A percentile compares a stretch with the other conserved stretches of the same genome.
Conservation (phyloP, 1,284 basidiomycete species). For the Ganoderma meredithae region DNA sequence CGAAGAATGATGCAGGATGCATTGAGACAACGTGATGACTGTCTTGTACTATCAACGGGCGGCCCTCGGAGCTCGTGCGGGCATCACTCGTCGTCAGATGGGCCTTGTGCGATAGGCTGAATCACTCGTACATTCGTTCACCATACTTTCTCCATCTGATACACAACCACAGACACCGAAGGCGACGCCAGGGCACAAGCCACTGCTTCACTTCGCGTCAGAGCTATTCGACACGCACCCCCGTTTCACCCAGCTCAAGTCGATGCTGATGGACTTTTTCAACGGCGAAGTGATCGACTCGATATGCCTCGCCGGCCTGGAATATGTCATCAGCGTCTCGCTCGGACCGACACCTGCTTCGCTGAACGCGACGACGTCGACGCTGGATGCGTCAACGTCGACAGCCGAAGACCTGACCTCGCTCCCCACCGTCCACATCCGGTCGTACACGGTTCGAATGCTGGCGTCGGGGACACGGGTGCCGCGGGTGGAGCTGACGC, state of each 20-base stretch:
- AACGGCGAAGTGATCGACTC: constrained; percentile 87
- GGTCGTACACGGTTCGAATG: constrained; percentile 84
- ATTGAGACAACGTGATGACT: too few species aligned
- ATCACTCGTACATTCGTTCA: neutral
- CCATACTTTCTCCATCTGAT: neutral
- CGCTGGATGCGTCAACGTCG: constrained; percentile 32
- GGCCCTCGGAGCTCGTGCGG: too few species aligned
- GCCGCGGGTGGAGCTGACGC: constrained; percentile 83
- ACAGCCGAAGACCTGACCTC: constrained; percentile 49
- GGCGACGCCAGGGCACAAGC: constrained; percentile 90
- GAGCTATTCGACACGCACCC: constrained; percentile 94
- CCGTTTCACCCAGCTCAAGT: constrained; percentile 92
- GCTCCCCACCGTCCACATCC: constrained; percentile 87
- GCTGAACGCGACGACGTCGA: constrained; percentile 50
- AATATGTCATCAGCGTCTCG: constrained; percentile 91
- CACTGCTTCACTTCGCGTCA: constrained; percentile 95
- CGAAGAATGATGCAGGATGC: neutral
- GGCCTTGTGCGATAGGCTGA: neutral
- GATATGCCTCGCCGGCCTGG: constrained; percentile 86
- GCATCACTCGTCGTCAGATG: too few species aligned
- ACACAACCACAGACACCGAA: constrained; percentile 73
- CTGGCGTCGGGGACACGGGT: constrained; percentile 80
- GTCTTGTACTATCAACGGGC: too few species aligned
- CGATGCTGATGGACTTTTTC: constrained; percentile 90
- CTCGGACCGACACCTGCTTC: constrained; percentile 70